Conservation (phyloP, 2,329 filamentous ascomycete genomes). For the Penicillium aurantiogriseum region DNA sequence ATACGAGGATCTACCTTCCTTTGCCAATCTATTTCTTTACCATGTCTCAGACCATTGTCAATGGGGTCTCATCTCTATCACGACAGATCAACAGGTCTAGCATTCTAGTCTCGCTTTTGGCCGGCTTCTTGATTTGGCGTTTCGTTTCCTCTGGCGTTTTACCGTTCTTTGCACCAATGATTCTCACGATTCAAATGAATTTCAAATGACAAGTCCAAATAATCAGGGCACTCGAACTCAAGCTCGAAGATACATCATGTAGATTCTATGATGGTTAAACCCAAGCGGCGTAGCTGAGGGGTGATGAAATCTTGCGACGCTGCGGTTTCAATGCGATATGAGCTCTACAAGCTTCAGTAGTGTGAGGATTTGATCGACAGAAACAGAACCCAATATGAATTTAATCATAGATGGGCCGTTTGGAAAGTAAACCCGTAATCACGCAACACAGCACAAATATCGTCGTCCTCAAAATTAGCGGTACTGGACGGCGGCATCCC, state of each 20-base stretch:
- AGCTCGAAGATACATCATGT: not conserved
- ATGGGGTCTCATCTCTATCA: not conserved
- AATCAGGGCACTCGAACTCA: not conserved
- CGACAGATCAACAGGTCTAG: not conserved
- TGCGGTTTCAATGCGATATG: too few species aligned
- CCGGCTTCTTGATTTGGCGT: not conserved
- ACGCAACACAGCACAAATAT: conserved; percentile 24
- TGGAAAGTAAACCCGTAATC: conserved; percentile 30
- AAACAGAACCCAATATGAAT: not conserved
- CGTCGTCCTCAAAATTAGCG: conserved; percentile 13
- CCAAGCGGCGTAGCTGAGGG: not conserved
- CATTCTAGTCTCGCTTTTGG: not conserved
- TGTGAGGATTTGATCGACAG: not conserved
- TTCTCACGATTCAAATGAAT: not conserved
- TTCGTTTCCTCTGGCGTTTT: not conserved
- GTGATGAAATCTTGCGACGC: too few species aligned
- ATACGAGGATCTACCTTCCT: not conserved
- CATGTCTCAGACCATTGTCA: not conserved
- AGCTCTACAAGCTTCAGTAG: too few species aligned
- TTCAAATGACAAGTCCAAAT: not conserved
- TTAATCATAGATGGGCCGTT: conserved; percentile 12
- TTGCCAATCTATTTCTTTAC: not conserved
- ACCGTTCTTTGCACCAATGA: not conserved
- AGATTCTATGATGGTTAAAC: not conserved
- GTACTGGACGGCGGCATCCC: conserved; percentile 13